These are phyloP conservation scores for Daedaleopsis sinensis DNA, from an alignment of 768 basidiomycete species.

Conservation along the genomic window DNA sequence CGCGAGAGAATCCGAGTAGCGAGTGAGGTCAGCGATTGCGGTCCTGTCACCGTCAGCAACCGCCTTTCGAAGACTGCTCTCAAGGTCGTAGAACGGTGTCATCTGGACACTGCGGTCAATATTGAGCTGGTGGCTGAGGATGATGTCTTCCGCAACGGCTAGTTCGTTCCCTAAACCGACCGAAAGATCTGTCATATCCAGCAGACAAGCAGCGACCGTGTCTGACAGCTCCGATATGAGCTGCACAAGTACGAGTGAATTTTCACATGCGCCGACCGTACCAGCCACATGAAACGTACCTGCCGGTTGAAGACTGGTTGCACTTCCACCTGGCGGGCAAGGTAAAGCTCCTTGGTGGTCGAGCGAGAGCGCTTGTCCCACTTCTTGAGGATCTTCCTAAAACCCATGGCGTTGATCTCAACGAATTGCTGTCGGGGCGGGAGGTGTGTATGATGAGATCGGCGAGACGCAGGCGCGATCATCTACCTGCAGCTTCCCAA, in stretches of 20 bases:
- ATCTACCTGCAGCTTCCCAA: slow-evolving; percentile 89
- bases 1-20: slow-evolving; percentile 66
- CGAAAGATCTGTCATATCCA: slow-evolving; percentile 78
- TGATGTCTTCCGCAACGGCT: slow-evolving; percentile 66
- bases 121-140: slow-evolving; percentile 72
- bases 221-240: slow-evolving; percentile 96
- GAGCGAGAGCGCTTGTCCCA: slow-evolving; percentile 97
- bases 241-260: slow-evolving; percentile 39
- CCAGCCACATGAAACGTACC: slow-evolving; percentile 43
- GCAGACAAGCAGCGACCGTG: slow-evolving; percentile 81
- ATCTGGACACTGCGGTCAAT: slow-evolving; percentile 59
- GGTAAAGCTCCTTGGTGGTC: slow-evolving; percentile 94
- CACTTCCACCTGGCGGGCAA: slow-evolving; percentile 96
- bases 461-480: slow-evolving; percentile 16
- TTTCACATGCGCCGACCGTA: not conserved
- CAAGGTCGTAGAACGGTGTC: slow-evolving; percentile 85
- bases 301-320: slow-evolving; percentile 98
- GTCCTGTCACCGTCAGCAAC: slow-evolving; percentile 61
- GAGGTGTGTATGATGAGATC: slow-evolving; percentile 12
- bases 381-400: slow-evolving; percentile 97
- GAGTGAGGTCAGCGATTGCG: slow-evolving; percentile 69
- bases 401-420: slow-evolving; percentile 96
- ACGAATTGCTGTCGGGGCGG: slow-evolving; percentile 77
- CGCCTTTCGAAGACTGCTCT: slow-evolving; percentile 83
- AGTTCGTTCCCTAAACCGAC: slow-evolving; percentile 80